Percentiles rank a stretch among this genome's conserved stretches.
Evolutionary conservation across 306 rosid species (phyloP).

Genomic region (Dalbergia cultrata): DNA sequence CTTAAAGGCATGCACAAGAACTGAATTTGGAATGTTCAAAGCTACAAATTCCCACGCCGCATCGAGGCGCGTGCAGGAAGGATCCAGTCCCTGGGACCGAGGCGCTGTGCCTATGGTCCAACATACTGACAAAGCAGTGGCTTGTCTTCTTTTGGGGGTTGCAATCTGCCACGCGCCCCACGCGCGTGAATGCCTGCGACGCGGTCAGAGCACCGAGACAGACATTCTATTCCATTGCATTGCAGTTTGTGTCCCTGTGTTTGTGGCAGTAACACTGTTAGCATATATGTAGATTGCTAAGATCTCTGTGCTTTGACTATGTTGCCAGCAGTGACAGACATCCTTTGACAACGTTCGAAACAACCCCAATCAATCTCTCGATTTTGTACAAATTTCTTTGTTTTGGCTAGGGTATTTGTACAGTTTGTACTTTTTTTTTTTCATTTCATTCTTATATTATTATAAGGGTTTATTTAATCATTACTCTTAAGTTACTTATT

Average conservation of each 20-base stretch:
- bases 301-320: conserved; percentile 57
- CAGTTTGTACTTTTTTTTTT: not conserved
- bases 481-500: too few species aligned
- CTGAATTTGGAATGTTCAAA: conserved; percentile 53
- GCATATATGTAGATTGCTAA: conserved; percentile 28
- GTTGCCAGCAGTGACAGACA: not conserved
- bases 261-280: conserved; percentile 36
- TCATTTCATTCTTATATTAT: not conserved
- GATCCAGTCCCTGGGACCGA: conserved; percentile 51
- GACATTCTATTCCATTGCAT: conserved; percentile 52
- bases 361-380: not conserved
- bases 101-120: conserved; percentile 41
- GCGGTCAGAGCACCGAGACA: conserved; percentile 24
- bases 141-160: conserved; percentile 49
- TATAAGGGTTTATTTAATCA: too few species aligned
- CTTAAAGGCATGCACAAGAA: conserved; percentile 32
- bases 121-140: conserved; percentile 58
- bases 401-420: not conserved
- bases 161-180: conserved; percentile 43
- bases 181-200: conserved; percentile 51
- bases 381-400: not conserved
- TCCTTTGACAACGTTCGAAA: conserved; percentile 40
- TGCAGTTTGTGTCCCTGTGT: conserved; percentile 46
- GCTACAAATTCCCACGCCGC: conserved; percentile 58
- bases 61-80: conserved; percentile 59